These are phyloP conservation scores for Russula ochroleuca DNA, from an alignment of 768 basidiomycete genomes.

Conservation along the genomic window DNA sequence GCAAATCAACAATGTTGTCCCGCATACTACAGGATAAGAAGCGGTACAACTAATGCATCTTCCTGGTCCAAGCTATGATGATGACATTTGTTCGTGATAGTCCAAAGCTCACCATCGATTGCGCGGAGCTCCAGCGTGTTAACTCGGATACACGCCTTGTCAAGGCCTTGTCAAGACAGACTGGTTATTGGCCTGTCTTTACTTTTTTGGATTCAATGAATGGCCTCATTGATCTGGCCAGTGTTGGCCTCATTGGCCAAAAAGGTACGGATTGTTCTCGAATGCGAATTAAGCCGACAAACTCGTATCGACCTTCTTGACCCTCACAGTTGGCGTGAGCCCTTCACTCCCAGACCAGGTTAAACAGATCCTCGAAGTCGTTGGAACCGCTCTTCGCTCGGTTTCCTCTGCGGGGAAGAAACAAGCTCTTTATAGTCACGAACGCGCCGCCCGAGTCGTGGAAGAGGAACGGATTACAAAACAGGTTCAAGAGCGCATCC, in stretches of 20 bases:
- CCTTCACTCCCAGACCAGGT: conserved; percentile 78
- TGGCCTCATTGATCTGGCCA: conserved; percentile 85
- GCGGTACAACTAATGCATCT: conserved; percentile 40
- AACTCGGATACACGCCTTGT: conserved; percentile 67
- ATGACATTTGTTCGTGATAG: conserved; percentile 44
- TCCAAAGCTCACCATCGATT: conserved; percentile 72
- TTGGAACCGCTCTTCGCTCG: conserved; percentile 62
- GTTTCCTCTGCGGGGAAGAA: conserved; percentile 51
- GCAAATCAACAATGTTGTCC: conserved; percentile 61
- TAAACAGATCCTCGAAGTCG: conserved; percentile 77
- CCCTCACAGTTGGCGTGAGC: conserved; percentile 66
- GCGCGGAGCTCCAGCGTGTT: conserved; percentile 64
- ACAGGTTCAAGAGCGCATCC: conserved; percentile 45
- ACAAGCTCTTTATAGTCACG: conserved; percentile 40
- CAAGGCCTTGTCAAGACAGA: conserved; percentile 66
- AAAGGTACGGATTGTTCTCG: conserved; percentile 52
- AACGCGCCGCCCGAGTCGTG: conserved; percentile 39
- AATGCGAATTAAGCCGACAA: neutral
- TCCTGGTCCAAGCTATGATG: neutral
- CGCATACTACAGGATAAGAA: conserved; percentile 47
- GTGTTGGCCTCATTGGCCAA: conserved; percentile 91
- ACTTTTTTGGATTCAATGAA: conserved; percentile 77
- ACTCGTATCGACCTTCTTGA: conserved; percentile 1
- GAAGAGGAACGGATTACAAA: conserved; percentile 38
- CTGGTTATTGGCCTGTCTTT: conserved; percentile 88